Base-by-base conservation (phyloP, 306 rosid species). In the Potentilla sterilis region DNA sequence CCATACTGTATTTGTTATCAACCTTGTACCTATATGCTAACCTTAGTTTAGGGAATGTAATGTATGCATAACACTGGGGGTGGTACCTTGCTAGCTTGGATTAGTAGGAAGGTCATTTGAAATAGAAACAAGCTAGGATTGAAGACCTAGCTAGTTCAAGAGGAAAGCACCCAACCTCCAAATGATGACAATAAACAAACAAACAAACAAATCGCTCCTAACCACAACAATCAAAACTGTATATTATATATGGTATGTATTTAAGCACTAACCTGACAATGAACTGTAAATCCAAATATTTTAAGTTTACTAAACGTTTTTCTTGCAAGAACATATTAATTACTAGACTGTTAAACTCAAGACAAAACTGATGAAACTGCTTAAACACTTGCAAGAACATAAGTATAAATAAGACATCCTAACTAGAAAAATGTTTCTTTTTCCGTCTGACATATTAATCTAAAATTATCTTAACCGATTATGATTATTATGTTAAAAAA, bases 81-180 rank as follows among this genome's bases (percentile, higher is more conserved):
- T 7, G 16, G 7, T 58, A 54, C 4, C 15, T 11, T 28, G 14
- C 3, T 54, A 48, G 18, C 5, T 35, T 18, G 47, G 47, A 65
- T 7, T 28, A 32, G 38, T 1, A 19, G 19, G 64, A 4, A 10
- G 24, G 49, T 38, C 7, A 72, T 72, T 54, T 19, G 21, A 38
- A 37, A 37, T 55, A 8, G 14, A 70, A 43, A 69, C 57, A 46
- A n/a, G 48, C 12, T 5, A 11, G 54, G 37, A 18, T 40, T 40
- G 52, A 72, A 54, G 24, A 54, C 61, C 61, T 38, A 14, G 59
- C 22, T 57, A 37, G 55, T 41, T 41, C 8, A 46, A 8, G 68
- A 41, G 10, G 4, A 55, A 54, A 72, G 66, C 67, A 72, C 22
- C 75, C 22, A 54, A 41, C 40, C 21, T n/a, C 66, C 67, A 55